phyloP scores from a whole-genome alignment of 345 rosid species.

The Brassica carinata region DNA sequence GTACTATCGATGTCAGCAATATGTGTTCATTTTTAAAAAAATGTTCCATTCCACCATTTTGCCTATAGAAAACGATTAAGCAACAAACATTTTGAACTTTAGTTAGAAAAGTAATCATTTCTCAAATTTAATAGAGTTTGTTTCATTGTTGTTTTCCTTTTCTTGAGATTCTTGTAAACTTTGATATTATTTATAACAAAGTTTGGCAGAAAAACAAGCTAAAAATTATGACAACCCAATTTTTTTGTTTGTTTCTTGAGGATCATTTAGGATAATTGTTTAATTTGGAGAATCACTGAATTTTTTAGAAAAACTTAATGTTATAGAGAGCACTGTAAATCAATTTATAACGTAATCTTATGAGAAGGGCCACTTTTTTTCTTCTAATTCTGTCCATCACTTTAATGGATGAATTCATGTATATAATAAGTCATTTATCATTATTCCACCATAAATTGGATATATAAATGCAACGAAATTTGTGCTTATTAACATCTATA shows the following conservation, averaged over 20 bases:
- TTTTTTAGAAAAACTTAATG: not conserved
- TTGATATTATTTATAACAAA: not conserved
- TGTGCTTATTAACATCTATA: not conserved
- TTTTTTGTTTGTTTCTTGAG: not conserved
- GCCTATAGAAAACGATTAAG: not conserved
- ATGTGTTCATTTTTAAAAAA: not conserved
- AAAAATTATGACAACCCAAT: not conserved
- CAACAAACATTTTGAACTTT: not conserved
- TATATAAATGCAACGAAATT: not conserved
- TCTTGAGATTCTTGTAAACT: not conserved
- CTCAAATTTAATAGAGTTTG: not conserved
- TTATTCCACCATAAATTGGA: not conserved
- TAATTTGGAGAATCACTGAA: not conserved
- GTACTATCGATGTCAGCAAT: not conserved
- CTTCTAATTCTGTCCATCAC: not conserved
- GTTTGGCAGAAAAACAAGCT: not conserved
- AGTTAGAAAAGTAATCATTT: not conserved
- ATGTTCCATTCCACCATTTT: not conserved
- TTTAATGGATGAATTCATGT: not conserved
- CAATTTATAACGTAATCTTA: not conserved
- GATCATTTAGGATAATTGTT: not conserved
- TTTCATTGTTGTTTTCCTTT: not conserved
- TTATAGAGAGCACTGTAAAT: not conserved
- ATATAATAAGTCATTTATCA: not conserved
- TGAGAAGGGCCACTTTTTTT: not conserved